These are phyloP conservation scores for Dendryphion nanum DNA, from an alignment of 2,329 filamentous ascomycete species.

Conservation along the genomic window DNA sequence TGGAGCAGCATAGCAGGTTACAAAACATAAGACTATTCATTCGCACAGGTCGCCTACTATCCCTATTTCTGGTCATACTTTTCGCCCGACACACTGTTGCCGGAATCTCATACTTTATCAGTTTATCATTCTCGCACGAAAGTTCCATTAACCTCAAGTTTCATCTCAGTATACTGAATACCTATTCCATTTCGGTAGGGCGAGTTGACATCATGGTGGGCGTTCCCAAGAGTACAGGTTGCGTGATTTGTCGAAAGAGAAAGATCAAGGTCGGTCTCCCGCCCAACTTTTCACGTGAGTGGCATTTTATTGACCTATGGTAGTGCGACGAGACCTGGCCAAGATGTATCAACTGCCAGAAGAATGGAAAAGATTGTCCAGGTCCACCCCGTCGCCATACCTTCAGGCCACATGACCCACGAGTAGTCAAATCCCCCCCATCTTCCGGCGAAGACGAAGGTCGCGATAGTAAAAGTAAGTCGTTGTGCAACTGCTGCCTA, in stretches of 20 bases:
- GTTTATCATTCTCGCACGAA: too few relatives aligned
- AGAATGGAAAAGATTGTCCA: constrained; percentile 33
- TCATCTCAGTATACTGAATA: too few relatives aligned
- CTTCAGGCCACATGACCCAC: constrained; percentile 28
- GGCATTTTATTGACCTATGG: not conserved
- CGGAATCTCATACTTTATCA: too few relatives aligned
- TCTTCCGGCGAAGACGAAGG: not conserved
- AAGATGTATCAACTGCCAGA: constrained; percentile 32
- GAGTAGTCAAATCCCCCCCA: constrained; percentile 8
- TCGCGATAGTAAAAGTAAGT: not conserved
- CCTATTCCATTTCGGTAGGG: too few relatives aligned
- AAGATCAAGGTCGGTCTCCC: constrained; percentile 38
- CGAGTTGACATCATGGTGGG: constrained; percentile 30
- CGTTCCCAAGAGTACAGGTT: constrained; percentile 35
- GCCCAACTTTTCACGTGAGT: not conserved
- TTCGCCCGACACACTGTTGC: too few relatives aligned
- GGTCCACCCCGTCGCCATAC: constrained; percentile 33
- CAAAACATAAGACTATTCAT: too few relatives aligned
- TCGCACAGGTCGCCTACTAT: too few relatives aligned
- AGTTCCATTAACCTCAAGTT: too few relatives aligned
- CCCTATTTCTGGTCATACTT: too few relatives aligned
- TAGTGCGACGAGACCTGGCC: constrained; percentile 38
- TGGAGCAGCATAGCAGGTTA: too few relatives aligned
- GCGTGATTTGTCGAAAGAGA: constrained; percentile 29
- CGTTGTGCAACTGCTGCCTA: too few relatives aligned